Evolutionary conservation across 139 green algal species (phyloP), one percentile per base, ranked within the genome.

Genomic region (Edaphochlamys debaryana): DNA sequence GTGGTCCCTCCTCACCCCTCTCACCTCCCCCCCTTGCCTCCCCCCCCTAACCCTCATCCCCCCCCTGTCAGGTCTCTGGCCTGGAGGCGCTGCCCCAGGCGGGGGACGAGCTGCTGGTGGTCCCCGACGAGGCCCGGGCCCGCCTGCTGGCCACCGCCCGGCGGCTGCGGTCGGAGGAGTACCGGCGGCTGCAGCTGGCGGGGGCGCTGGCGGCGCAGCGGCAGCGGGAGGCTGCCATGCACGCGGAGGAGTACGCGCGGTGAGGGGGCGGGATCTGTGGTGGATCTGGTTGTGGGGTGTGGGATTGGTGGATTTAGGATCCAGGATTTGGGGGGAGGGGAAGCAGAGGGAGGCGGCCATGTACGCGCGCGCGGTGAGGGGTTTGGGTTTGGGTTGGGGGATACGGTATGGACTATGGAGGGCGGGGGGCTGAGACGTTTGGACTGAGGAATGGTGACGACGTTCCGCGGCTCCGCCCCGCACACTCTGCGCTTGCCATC

Each of bases 101-200:
- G 22, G 96, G 96, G 0, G 96, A 99, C 79, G 86, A 93, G 69
- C 67, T 99, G 29, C 66, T 92, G 79, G 89, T 90, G 41, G 72
- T 79, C 34, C 36, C 52, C 13, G 67, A 66, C 45, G 79, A 86
- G 56, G 38, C 7, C 8, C 67, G 80, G 9, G 86, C 86, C 0
- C 40, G 48, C 5, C 67, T 38, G 72, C 72, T 79, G 52, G 50
- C 72, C 52, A 36, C 45, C 30, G 72, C 72, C 1, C 52, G 72
- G 72, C 34, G 72, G 52, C 72, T 79, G 72, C 50, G 72, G 30
- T 64, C 80, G 20, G 79, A 91, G 50, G 90, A 89, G 32, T 92
- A 84, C 72, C 56, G 87, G 20, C 81, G 73, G n/a, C 29, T 68
- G 40, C 82, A 89, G 87, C 64, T 89, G 45, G 79, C 73, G 37